These are phyloP conservation scores for Tulasnella sp. DNA, from an alignment of 768 basidiomycete genomes.

Conservation along the genomic window DNA sequence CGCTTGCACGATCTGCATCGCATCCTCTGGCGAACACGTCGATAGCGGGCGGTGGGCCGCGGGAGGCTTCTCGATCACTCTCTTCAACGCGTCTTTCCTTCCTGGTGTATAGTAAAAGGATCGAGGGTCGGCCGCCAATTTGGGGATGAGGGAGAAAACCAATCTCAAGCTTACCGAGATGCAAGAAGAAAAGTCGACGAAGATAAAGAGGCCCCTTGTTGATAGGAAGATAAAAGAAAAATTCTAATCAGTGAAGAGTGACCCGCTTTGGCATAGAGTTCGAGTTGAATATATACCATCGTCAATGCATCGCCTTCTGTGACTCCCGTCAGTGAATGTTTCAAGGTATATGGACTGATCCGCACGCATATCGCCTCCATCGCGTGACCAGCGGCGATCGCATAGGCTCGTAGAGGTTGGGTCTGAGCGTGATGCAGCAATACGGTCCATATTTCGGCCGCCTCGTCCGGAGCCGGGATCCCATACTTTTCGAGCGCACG, in stretches of 20 bases:
- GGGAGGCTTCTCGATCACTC: not conserved
- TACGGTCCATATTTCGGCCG: not conserved
- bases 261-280: too few species aligned
- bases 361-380: conserved; percentile 67
- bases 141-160: too few species aligned
- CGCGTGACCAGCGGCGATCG: conserved; percentile 55
- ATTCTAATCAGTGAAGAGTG: too few species aligned
- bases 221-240: too few species aligned
- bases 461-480: conserved; percentile 21
- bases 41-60: not conserved
- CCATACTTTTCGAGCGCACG: conserved; percentile 51
- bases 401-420: conserved; percentile 60
- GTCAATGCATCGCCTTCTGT: conserved; percentile 58
- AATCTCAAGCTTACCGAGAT: conserved; percentile 44
- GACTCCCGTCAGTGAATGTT: conserved; percentile 53
- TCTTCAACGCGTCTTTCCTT: not conserved
- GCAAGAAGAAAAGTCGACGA: conserved; percentile 72
- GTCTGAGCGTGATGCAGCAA: conserved; percentile 58
- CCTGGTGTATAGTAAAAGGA: too few species aligned
- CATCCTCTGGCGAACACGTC: not conserved
- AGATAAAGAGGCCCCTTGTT: conserved; percentile 53
- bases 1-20: not conserved
- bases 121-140: too few species aligned
- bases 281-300: conserved; percentile 30
- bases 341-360: conserved; percentile 63